Evolutionary conservation across 1,139 yeast species (phyloP).

Genomic region (Zygosaccharomyces sapae): DNA sequence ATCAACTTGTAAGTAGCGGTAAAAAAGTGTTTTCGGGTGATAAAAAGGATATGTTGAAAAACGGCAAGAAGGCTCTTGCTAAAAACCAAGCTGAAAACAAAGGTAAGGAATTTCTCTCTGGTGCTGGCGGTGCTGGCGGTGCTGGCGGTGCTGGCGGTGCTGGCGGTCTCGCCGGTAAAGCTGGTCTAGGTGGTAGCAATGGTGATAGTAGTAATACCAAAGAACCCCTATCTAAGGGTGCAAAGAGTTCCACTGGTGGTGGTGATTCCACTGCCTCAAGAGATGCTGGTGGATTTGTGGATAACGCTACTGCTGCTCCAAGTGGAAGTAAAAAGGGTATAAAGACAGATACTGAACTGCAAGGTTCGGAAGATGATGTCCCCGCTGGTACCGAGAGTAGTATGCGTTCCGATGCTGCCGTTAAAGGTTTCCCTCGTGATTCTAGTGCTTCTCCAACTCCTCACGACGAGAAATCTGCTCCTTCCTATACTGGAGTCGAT

Average conservation of each 20-base stretch:
- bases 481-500: constrained; percentile 5
- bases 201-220: no score
- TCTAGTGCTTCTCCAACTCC: background rate
- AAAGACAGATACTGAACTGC: background rate
- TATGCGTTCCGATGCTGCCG: background rate
- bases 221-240: no score
- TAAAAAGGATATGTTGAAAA: background rate
- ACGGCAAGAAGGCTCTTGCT: background rate
- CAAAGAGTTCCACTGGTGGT: no score
- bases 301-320: background rate
- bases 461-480: background rate
- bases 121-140: background rate
- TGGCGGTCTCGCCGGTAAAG: background rate
- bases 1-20: background rate
- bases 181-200: background rate
- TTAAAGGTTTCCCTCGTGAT: background rate
- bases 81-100: constrained; percentile 1
- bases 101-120: background rate
- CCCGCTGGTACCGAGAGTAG: background rate
- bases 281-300: background rate
- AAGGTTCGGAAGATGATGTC: background rate
- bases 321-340: background rate
- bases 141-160: background rate
- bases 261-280: background rate
- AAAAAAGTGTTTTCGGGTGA: constrained; percentile 2